These are phyloP conservation scores for Nannochloropsis oceanica DNA, from an alignment of 108 stramenopile species.

Conservation along the genomic window DNA sequence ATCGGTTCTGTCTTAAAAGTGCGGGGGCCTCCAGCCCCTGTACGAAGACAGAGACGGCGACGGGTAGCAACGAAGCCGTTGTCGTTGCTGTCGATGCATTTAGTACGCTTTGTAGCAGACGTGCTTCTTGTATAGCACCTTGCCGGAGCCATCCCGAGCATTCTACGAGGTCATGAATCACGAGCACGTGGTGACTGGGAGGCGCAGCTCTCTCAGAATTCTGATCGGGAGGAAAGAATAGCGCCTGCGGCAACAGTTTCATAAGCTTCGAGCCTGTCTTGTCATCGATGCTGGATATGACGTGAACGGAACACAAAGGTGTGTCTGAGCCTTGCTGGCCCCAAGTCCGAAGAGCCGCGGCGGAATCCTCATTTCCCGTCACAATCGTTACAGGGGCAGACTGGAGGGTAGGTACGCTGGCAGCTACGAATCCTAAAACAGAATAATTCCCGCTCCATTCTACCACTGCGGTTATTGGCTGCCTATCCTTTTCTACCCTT, in stretches of 20 bases:
- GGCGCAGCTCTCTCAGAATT: background rate
- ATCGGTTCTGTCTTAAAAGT: slow-evolving; percentile 23
- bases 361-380: background rate
- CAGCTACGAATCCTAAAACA: background rate
- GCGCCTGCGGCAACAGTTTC: background rate
- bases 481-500: background rate
- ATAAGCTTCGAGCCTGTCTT: slow-evolving; percentile 5
- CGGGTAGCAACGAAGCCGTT: background rate
- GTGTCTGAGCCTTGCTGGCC: too few species aligned
- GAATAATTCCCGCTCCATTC: background rate
- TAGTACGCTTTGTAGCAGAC: slow-evolving; percentile 8
- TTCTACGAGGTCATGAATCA: slow-evolving; percentile 15
- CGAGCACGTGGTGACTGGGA: background rate
- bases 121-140: slow-evolving; percentile 21
- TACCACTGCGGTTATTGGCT: background rate
- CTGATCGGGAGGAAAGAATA: background rate
- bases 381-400: background rate
- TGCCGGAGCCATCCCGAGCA: slow-evolving; percentile 29
- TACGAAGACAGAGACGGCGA: slow-evolving; percentile 10
- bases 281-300: slow-evolving; percentile 7
- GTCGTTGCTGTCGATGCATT: background rate
- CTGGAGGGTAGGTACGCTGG: background rate
- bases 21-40: slow-evolving; percentile 15
- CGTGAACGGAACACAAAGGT: background rate
- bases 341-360: background rate